Evolutionary conservation across 176 grass and related monocot genomes (phyloP).

Genomic region (Areca catechu): DNA sequence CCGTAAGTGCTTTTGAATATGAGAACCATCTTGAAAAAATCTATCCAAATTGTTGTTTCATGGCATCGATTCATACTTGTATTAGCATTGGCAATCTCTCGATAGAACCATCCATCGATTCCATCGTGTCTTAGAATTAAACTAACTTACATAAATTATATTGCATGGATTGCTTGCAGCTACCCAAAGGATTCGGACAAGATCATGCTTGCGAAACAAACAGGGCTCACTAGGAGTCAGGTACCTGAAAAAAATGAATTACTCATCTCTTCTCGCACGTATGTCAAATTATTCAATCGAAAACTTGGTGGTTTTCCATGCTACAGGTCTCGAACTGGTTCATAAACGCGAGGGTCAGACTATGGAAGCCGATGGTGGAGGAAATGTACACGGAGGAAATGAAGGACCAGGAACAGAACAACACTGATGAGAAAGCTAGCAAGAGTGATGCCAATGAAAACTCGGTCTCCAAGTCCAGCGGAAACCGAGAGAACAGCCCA

Average conservation of each 20-base stretch:
- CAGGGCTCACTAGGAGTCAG: slow-evolving; percentile 95
- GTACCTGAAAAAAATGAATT: slow-evolving; percentile 8
- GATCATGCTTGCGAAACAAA: slow-evolving; percentile 97
- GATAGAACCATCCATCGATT: too few relatives aligned
- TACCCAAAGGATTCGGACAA: slow-evolving; percentile 99
- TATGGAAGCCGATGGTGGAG: slow-evolving; percentile 99
- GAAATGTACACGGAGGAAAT: slow-evolving; percentile 97
- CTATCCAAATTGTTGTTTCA: too few relatives aligned
- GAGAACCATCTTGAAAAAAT: too few relatives aligned
- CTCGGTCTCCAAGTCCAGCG: slow-evolving; percentile 16
- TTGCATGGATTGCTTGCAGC: slow-evolving; percentile 36
- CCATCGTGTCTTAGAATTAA: too few relatives aligned
- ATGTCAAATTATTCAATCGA: too few relatives aligned
- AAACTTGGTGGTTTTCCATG: too few relatives aligned
- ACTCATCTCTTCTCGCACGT: too few relatives aligned
- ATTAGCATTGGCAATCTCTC: too few relatives aligned
- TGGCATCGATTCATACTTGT: too few relatives aligned
- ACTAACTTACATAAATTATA: too few relatives aligned
- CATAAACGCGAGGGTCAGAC: slow-evolving; percentile 91
- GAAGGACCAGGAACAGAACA: slow-evolving; percentile 52
- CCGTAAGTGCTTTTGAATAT: slow-evolving; percentile 40
- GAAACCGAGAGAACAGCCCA: background rate
- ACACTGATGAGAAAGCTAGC: too few relatives aligned
- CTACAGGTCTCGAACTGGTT: slow-evolving; percentile 96
- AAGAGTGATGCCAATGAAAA: too few relatives aligned